Conservation (phyloP, 202 grass and related monocot species). For the Miscanthus sacchariflorus region DNA sequence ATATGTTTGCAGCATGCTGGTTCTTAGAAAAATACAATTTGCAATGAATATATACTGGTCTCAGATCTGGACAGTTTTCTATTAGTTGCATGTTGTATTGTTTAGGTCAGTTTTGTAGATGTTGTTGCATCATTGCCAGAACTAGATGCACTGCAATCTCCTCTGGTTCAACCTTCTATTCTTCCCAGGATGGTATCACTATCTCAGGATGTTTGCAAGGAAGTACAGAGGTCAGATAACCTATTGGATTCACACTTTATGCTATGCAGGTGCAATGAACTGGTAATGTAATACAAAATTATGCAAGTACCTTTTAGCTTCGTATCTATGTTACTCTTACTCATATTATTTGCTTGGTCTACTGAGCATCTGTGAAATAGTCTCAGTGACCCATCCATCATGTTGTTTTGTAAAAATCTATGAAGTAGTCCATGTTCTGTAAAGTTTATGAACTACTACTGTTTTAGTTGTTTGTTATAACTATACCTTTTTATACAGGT, state of each 20-base stretch:
- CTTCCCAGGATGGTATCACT: slow-evolving; percentile 76
- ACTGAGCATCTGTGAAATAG: slow-evolving; percentile 13
- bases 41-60: background rate
- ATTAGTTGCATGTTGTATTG: slow-evolving; percentile 14
- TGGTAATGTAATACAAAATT: background rate
- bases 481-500: no score
- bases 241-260: no score
- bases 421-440: no score
- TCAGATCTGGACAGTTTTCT: background rate
- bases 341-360: slow-evolving; percentile 6
- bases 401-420: no score
- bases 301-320: background rate
- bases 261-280: background rate
- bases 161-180: slow-evolving; percentile 82
- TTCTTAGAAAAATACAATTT: background rate
- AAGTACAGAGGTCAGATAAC: slow-evolving; percentile 9
- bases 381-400: background rate
- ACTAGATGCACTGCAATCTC: slow-evolving; percentile 80
- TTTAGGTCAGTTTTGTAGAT: slow-evolving; percentile 80
- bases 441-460: no score
- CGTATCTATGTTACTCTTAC: background rate
- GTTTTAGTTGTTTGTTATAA: no score
- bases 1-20: background rate
- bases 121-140: slow-evolving; percentile 69
- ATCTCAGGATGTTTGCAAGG: slow-evolving; percentile 67